These are phyloP conservation scores for Pythium grandisporangium DNA, from an alignment of 352 stramenopile genomes.

Conservation along the genomic window DNA sequence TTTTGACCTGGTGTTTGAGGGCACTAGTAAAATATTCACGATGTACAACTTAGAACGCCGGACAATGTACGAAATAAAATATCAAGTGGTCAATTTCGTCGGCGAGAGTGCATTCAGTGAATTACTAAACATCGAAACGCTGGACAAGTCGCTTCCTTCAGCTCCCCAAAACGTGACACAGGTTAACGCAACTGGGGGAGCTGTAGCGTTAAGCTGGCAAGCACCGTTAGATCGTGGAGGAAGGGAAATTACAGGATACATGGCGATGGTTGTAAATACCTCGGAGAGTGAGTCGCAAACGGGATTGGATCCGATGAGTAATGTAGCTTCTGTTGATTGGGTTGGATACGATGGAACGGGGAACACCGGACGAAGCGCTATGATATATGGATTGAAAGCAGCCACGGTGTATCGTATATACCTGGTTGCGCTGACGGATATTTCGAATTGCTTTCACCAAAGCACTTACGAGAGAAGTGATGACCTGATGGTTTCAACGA, in stretches of 20 bases:
- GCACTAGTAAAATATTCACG: conserved; percentile 7
- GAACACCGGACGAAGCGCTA: background rate
- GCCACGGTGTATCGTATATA: conserved; percentile 15
- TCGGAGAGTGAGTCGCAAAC: too few relatives aligned
- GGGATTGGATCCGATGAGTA: too few relatives aligned
- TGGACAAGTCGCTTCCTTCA: conserved; percentile 31
- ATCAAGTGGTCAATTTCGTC: conserved; percentile 34
- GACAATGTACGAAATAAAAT: conserved; percentile 33
- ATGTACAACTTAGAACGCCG: conserved; percentile 23
- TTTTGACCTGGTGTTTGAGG: conserved; percentile 22
- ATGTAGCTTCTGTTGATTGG: background rate
- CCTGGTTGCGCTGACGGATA: conserved; percentile 10
- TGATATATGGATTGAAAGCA: conserved; percentile 13
- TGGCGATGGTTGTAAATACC: conserved; percentile 25
- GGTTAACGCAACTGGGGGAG: conserved; percentile 22
- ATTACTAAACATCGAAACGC: conserved; percentile 14
- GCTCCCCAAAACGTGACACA: conserved; percentile 21
- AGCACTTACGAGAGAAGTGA: background rate
- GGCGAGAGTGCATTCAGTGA: conserved; percentile 27
- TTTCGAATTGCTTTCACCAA: conserved; percentile 14
- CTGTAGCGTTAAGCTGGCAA: conserved; percentile 27
- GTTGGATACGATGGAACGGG: conserved; percentile 44
- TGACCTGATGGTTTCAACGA: conserved; percentile 5
- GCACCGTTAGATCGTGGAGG: conserved; percentile 51
- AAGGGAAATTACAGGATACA: conserved; percentile 33